Percentiles rank a stretch among this genome's conserved stretches.
Conservation (phyloP, 2,329 filamentous ascomycete species). For the Paracamarosporium sp. region DNA sequence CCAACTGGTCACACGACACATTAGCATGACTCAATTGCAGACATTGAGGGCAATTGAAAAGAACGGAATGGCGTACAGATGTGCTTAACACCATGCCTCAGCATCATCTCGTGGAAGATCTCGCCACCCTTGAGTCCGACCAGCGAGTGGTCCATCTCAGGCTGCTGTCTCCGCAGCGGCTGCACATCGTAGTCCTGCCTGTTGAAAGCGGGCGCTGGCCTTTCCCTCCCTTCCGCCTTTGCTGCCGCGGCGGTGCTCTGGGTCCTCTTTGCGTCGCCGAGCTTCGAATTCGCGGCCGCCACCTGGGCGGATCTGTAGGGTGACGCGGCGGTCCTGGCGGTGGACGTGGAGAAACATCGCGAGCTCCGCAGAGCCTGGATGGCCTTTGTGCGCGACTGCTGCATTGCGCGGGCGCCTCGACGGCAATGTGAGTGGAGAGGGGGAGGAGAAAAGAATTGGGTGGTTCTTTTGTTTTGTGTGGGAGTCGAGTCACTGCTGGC, state of each 20-base stretch:
- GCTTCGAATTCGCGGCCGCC: constrained; percentile 26
- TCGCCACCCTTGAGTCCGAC: constrained; percentile 94
- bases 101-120: constrained; percentile 99
- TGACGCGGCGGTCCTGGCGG: constrained; percentile 50
- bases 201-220: constrained; percentile 59
- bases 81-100: constrained; percentile 88
- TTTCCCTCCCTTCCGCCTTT: constrained; percentile 36
- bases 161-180: constrained; percentile 53
- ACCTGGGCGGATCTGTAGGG: constrained; percentile 50
- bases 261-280: constrained; percentile 48
- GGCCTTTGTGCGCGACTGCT: constrained; percentile 46
- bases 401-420: constrained; percentile 26
- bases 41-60: constrained; percentile 1
- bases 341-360: constrained; percentile 53
- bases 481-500: constrained; percentile 20
- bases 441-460: constrained; percentile 14
- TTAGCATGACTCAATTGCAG: constrained; percentile 12
- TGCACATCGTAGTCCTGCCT: constrained; percentile 54
- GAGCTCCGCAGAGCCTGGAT: constrained; percentile 44
- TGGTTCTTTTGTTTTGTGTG: not conserved
- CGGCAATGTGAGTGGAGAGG: constrained; percentile 20
- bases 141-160: constrained; percentile 68
- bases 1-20: constrained; percentile 49
- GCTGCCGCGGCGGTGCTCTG: constrained; percentile 53
- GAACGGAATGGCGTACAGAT: constrained; percentile 71